These are phyloP conservation scores for Leersia perrieri DNA, from an alignment of 176 grass and related monocot species.

Conservation along the genomic window DNA sequence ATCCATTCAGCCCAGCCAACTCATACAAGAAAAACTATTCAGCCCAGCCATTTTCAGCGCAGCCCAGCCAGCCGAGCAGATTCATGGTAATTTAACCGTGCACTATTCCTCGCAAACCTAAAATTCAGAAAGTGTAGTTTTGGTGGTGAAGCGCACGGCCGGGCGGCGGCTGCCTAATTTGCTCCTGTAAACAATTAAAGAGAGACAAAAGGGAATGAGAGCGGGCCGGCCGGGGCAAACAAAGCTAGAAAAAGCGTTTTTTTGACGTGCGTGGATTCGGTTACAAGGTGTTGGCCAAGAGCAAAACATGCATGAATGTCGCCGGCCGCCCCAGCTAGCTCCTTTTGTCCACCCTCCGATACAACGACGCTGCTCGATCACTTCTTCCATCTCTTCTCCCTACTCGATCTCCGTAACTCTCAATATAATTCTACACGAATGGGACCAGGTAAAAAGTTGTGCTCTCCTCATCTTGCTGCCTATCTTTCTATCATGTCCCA, in stretches of 20 bases:
- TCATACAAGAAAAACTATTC: too few relatives aligned
- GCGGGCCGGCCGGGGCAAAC: background rate
- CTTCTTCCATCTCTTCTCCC: background rate
- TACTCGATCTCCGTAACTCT: background rate
- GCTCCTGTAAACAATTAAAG: too few relatives aligned
- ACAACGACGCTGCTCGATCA: background rate
- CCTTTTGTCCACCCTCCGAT: too few relatives aligned
- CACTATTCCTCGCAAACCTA: too few relatives aligned
- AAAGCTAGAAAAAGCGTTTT: background rate
- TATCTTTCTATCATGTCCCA: background rate
- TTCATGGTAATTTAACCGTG: too few relatives aligned
- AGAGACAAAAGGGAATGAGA: background rate
- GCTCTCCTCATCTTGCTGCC: background rate
- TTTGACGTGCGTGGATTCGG: constrained; percentile 9
- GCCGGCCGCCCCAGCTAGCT: background rate
- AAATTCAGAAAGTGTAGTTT: too few relatives aligned
- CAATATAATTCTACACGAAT: background rate
- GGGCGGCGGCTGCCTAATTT: too few relatives aligned
- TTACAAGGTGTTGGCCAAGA: constrained; percentile 40
- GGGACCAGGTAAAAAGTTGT: background rate
- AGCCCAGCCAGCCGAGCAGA: too few relatives aligned
- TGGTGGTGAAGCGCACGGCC: too few relatives aligned
- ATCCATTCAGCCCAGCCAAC: too few relatives aligned
- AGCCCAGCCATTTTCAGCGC: too few relatives aligned
- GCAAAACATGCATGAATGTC: constrained; percentile 61